Conservation (phyloP, 73 alveolate genomes). For the Paramecium sonneborni region DNA sequence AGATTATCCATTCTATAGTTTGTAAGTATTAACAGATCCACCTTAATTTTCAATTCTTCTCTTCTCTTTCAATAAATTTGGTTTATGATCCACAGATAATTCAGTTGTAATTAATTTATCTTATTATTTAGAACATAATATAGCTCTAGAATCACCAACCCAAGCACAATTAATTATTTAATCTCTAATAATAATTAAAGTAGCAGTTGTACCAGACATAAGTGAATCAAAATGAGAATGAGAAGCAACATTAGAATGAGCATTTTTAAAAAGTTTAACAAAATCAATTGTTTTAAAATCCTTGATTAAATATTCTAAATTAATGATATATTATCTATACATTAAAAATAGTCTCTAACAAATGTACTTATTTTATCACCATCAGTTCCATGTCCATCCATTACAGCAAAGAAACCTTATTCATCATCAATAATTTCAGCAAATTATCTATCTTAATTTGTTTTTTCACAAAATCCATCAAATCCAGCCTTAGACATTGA, state of each 20-base stretch:
- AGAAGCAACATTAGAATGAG: not conserved
- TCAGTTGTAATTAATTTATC: not conserved
- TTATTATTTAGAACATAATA: conserved; percentile 7
- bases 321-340: conserved; percentile 14
- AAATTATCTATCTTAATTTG: conserved; percentile 6
- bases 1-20: conserved; percentile 57
- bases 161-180: conserved; percentile 13
- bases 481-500: not conserved
- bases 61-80: not conserved
- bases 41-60: conserved; percentile 49
- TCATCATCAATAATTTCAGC: not conserved
- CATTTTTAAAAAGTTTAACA: not conserved
- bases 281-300: conserved; percentile 19
- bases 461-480: conserved; percentile 20
- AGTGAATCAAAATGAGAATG: not conserved
- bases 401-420: not conserved
- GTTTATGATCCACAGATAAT: conserved; percentile 57
- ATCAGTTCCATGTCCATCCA: conserved; percentile 57
- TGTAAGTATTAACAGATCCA: conserved; percentile 45
- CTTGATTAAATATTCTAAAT: not conserved
- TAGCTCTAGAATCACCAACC: conserved; percentile 58
- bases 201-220: conserved; percentile 36
- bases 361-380: conserved; percentile 22
- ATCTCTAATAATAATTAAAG: not conserved
- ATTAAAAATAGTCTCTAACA: conserved; percentile 16